Base-by-base conservation (phyloP, 202 grass and related monocot species). In the Setaria italica region DNA sequence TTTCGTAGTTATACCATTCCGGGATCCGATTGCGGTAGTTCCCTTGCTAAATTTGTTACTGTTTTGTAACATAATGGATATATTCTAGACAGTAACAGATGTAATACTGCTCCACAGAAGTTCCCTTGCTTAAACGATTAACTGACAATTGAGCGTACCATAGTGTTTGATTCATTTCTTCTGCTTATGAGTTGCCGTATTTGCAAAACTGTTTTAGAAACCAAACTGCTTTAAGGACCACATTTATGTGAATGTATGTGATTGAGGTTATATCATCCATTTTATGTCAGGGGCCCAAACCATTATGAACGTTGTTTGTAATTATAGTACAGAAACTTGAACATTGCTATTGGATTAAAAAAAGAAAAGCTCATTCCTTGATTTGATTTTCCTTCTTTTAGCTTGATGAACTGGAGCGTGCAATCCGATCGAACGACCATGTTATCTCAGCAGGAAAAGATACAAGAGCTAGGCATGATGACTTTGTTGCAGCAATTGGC, bases 341-440 rank as follows among this genome's bases (percentile, higher is more conserved):
- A 77, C 35, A 57, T 77, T 65, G 10, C 4, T 62, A n/a, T 49
- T 47, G 5, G 41, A 20, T 9, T 41, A 10, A 32, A 57, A 51
- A 66, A 41, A 41, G 4, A 41, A 41, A 41, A 41, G 1, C 65
- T 88, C 58, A 91, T 32, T 50, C 1, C 1, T 59, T 29, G 20
- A 46, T 33, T 71, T 87, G 0, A 39, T 29, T 70, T 14, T 74
- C 59, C 6, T 84, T 25, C 39, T 85, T 74, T 86, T 78, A 99
- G 96, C 96, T 95, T 57, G 96, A 99, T 72, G 96, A 95, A 67
- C 76, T 99, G 62, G 90, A 90, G 43, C 75, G 80, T 12, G 96
- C 90, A 25, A 84, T 99, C 15, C 76, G 81, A 71, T 91, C 85
- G 13, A 92, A 89, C 20, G 90, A 95, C 34, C 53, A 74, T 35